These are phyloP conservation scores for Flueggea neowawraea DNA, from an alignment of 441 rosid genomes.

Conservation along the genomic window DNA sequence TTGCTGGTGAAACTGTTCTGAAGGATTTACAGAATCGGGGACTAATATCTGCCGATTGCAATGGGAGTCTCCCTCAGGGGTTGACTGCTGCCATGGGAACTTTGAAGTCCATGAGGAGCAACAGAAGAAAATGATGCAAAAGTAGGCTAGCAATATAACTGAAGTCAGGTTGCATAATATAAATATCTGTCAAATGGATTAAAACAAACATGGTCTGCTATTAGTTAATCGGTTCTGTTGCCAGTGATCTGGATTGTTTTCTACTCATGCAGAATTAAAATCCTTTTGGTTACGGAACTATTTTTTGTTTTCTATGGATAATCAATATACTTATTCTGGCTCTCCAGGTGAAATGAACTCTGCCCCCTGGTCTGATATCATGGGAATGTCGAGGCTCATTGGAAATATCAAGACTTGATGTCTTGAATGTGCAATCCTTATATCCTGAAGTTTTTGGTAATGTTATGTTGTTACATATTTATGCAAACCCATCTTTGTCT, in stretches of 20 bases:
- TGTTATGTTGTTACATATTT: too few relatives aligned
- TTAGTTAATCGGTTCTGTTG: neutral
- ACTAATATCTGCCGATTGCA: slow-evolving; percentile 39
- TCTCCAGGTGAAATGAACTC: slow-evolving; percentile 23
- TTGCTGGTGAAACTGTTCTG: slow-evolving; percentile 40
- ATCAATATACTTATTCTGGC: slow-evolving; percentile 4
- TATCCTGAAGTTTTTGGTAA: too few relatives aligned
- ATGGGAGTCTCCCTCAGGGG: slow-evolving; percentile 28
- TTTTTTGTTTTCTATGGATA: neutral
- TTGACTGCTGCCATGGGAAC: slow-evolving; percentile 44
- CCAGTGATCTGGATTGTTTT: slow-evolving; percentile 17
- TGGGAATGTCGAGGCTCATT: neutral
- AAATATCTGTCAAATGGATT: slow-evolving; percentile 8
- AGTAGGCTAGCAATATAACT: slow-evolving; percentile 2
- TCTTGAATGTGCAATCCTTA: too few relatives aligned
- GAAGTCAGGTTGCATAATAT: neutral
- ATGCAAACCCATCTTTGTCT: too few relatives aligned
- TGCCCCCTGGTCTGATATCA: slow-evolving; percentile 8
- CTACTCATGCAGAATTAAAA: slow-evolving; percentile 4
- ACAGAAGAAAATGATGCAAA: slow-evolving; percentile 30
- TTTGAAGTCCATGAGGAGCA: slow-evolving; percentile 45
- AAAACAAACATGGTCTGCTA: slow-evolving; percentile 5
- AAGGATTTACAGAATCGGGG: slow-evolving; percentile 63
- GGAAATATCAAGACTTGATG: too few relatives aligned
- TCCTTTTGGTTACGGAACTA: neutral